Evolutionary conservation across 2,329 filamentous ascomycete genomes (phyloP).

Genomic region (Trichoderma sp.): DNA sequence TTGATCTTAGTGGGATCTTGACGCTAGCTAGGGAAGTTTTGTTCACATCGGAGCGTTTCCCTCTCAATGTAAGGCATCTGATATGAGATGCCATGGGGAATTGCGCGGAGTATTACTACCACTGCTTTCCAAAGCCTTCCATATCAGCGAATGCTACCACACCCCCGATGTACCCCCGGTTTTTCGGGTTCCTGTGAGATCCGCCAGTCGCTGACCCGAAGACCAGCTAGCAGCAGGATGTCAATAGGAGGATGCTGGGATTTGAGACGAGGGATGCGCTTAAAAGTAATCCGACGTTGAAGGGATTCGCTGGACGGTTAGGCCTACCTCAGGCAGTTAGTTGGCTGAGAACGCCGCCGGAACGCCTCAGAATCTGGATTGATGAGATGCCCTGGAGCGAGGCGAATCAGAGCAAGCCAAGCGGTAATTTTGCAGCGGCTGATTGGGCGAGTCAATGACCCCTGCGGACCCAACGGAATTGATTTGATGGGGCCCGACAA

Average conservation of each 20-base stretch:
- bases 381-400: not conserved
- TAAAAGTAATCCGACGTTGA: not conserved
- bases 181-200: not conserved
- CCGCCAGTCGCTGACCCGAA: not conserved
- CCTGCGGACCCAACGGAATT: slow-evolving; percentile 4
- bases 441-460: slow-evolving; percentile 28
- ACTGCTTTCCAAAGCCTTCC: not conserved
- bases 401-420: slow-evolving; percentile 27
- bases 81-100: not conserved
- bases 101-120: not conserved
- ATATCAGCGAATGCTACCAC: not conserved
- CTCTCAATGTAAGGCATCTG: not conserved
- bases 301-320: not conserved
- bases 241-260: not conserved
- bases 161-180: not conserved
- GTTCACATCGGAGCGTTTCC: not conserved
- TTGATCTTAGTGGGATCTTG: not conserved
- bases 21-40: not conserved
- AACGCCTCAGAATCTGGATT: not conserved
- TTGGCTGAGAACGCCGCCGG: not conserved
- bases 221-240: not conserved
- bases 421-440: slow-evolving; percentile 30
- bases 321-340: not conserved
- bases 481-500: slow-evolving; percentile 1
- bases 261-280: not conserved